Evolutionary conservation across 75 land plant genomes (phyloP).

Genomic region (Chamaecyparis obtusa): DNA sequence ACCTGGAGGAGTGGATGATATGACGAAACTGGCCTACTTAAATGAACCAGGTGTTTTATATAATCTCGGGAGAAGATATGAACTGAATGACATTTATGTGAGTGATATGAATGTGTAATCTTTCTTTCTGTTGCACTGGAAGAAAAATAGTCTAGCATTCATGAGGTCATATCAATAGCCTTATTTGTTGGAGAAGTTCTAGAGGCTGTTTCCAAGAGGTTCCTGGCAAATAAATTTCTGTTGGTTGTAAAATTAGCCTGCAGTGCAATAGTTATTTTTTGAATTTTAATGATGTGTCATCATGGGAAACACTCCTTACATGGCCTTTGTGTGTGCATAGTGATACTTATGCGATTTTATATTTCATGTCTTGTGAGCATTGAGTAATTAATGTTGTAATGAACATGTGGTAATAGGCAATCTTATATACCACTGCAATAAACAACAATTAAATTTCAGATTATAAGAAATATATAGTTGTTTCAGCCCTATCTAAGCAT

Average conservation of each 20-base stretch:
- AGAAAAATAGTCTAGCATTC: neutral
- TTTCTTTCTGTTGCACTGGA: neutral
- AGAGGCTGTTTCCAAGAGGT: neutral
- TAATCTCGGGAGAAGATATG: slow-evolving; percentile 88
- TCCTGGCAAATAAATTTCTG: neutral
- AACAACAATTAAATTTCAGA: neutral
- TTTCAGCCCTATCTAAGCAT: neutral
- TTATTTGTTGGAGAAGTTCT: neutral
- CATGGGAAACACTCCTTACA: neutral
- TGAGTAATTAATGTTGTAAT: neutral
- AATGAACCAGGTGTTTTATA: slow-evolving; percentile 96
- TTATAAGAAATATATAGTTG: neutral
- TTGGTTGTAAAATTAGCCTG: neutral
- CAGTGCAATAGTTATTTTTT: neutral
- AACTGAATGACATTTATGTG: slow-evolving; percentile 92
- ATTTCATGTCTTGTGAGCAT: neutral
- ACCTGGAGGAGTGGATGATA: slow-evolving; percentile 93
- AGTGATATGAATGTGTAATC: slow-evolving; percentile 25
- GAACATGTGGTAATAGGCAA: neutral
- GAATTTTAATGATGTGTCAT: neutral
- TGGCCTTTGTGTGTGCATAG: neutral
- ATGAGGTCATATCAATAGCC: neutral
- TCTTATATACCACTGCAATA: neutral
- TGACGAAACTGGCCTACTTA: slow-evolving; percentile 94
- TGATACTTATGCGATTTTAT: neutral